Conservation (phyloP, 306 rosid species). For the Castanea mollissima region DNA sequence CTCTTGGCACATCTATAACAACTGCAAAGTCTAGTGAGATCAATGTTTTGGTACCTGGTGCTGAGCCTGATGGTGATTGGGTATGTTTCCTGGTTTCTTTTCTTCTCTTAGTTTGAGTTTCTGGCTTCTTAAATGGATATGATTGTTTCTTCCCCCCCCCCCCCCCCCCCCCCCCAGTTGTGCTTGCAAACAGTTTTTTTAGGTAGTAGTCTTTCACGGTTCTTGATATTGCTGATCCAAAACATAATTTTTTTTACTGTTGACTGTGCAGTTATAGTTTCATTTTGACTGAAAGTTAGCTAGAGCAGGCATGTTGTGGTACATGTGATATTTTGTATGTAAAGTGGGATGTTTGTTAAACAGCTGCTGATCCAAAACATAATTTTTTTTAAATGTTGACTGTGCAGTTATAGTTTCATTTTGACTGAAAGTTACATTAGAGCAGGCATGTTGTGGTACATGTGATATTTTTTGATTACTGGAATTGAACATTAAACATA, state of each 20-base stretch:
- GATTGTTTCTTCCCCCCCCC: too few species aligned
- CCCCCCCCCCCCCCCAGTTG: too few species aligned
- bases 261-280: neutral
- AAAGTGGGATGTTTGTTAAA: neutral
- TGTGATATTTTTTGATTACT: neutral
- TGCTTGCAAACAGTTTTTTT: too few species aligned
- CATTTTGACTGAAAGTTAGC: neutral
- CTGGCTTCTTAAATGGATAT: neutral
- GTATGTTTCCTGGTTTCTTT: conserved; percentile 47
- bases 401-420: neutral
- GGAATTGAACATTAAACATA: neutral
- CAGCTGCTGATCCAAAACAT: too few species aligned
- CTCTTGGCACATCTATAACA: conserved; percentile 73
- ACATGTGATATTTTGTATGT: neutral
- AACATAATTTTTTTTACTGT: neutral
- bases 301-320: neutral
- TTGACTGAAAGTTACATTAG: too few species aligned
- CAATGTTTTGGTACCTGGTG: too few species aligned
- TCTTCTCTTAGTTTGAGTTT: neutral
- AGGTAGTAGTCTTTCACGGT: too few species aligned
- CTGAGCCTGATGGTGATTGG: conserved; percentile 63
- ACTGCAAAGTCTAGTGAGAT: too few species aligned
- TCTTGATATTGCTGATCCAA: neutral
- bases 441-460: too few species aligned
- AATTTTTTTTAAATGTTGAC: neutral